Conservation (phyloP, 2,329 filamentous ascomycete genomes). For the Trichophyton rubrum region DNA sequence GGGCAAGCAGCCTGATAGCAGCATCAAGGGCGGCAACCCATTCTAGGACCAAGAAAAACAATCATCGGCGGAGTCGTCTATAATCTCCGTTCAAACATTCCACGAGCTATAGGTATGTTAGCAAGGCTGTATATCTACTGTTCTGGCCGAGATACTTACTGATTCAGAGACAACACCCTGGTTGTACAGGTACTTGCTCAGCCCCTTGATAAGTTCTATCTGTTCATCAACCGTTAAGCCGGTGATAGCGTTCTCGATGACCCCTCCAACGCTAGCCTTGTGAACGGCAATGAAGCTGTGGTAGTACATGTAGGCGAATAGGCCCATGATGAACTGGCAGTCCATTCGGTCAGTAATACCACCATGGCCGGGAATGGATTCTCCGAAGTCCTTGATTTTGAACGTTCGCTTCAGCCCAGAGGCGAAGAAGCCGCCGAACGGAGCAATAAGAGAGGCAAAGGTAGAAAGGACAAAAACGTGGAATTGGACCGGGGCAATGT, state of each 20-base stretch:
- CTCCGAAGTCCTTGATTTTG: slow-evolving; percentile 99
- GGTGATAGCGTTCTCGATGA: slow-evolving; percentile 84
- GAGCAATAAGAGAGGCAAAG: slow-evolving; percentile 91
- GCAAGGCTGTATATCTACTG: slow-evolving; percentile 1
- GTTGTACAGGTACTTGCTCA: slow-evolving; percentile 53
- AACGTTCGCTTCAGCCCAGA: slow-evolving; percentile 96
- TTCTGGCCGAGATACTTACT: slow-evolving; percentile 27
- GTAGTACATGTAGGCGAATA: slow-evolving; percentile 97
- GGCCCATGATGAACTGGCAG: slow-evolving; percentile 99
- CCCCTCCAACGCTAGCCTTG: slow-evolving; percentile 69
- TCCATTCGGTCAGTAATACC: slow-evolving; percentile 99
- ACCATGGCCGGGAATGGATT: slow-evolving; percentile 93
- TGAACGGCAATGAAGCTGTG: slow-evolving; percentile 90
- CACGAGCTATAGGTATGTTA: slow-evolving; percentile 22
- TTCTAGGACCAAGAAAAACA: neutral
- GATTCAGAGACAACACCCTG: slow-evolving; percentile 46
- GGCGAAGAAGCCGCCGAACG: slow-evolving; percentile 96
- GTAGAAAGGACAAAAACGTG: slow-evolving; percentile 82
- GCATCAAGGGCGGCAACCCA: neutral
- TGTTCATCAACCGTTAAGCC: slow-evolving; percentile 82
- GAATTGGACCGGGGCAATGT: slow-evolving; percentile 78
- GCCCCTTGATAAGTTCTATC: slow-evolving; percentile 57
- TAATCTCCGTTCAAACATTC: slow-evolving; percentile 27
- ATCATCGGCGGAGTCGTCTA: slow-evolving; percentile 19
- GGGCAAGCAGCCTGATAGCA: neutral